Percentiles rank a stretch among this genome's conserved stretches.
Evolutionary conservation across 1,139 yeast genomes (phyloP).

Genomic region (Barnettozyma hawaiiensis): DNA sequence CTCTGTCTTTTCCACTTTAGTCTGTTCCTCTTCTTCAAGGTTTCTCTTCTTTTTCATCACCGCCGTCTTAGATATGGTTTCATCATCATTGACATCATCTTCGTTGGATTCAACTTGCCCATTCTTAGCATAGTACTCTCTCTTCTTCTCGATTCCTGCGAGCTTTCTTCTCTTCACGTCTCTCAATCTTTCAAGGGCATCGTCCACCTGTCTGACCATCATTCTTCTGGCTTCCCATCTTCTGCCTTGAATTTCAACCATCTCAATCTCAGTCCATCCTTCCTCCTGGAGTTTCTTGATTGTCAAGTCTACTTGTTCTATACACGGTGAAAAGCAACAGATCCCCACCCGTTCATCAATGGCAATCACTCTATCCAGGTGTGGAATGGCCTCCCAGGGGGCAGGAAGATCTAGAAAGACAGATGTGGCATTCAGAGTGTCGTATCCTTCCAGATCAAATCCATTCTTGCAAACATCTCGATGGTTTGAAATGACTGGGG

Average conservation of each 20-base stretch:
- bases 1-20: conserved; percentile 42
- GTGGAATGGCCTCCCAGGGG: conserved; percentile 94
- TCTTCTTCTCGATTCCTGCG: conserved; percentile 67
- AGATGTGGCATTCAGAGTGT: conserved; percentile 51
- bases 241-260: conserved; percentile 85
- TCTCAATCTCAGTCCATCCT: conserved; percentile 88
- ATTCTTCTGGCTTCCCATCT: conserved; percentile 90
- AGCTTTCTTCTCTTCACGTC: conserved; percentile 74
- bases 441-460: conserved; percentile 46
- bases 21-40: conserved; percentile 26
- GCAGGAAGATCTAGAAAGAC: conserved; percentile 91
- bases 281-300: conserved; percentile 63
- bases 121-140: conserved; percentile 29
- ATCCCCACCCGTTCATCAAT: conserved; percentile 51
- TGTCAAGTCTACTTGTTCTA: conserved; percentile 91
- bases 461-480: conserved; percentile 92
- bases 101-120: conserved; percentile 21
- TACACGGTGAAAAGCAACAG: conserved; percentile 96
- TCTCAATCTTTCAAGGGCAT: conserved; percentile 72
- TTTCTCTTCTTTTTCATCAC: conserved; percentile 25
- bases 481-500: conserved; percentile 59
- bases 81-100: too few relatives aligned
- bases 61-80: conserved; percentile 11
- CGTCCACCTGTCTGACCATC: conserved; percentile 76
- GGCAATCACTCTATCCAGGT: conserved; percentile 55